Base-by-base conservation (phyloP, 495 filamentous ascomycete species). In the Hyaloscypha variabilis region DNA sequence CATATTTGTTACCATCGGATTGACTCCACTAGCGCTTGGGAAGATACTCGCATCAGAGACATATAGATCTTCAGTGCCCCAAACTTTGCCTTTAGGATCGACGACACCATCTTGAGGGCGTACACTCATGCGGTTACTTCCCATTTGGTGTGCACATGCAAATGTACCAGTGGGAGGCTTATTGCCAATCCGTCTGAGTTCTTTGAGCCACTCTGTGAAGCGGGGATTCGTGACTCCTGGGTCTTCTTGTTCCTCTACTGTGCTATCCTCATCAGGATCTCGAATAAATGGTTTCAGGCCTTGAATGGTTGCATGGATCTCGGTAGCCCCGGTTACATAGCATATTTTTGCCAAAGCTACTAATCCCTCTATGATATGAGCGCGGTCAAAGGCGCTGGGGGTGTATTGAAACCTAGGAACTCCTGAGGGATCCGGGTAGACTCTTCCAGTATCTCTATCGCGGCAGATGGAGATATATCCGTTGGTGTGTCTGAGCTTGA, bases 1-100 rank as follows among this genome's bases (percentile, higher is more conserved):
- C 93, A 97, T 95, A 62, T 83, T 89, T 52, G 93, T 96, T 36
- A 97, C 78, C 94, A 97, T 97, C 3, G 93, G 94, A 74, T 97
- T 97, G 13, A 96, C 93, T 6, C 94, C 94, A 68, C 89, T 93
- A 6, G 94, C 93, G 62, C 87, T 91, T 0, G 94, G 94, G 67
- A 97, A 93, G 0, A 97, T 87, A 68, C 92, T 96, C 29, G 92
- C 90, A 79, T 98, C 94, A 2, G 88, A 84, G 2, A 97, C 87
- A 71, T 89, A 95, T 68, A 97, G 64, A 0, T 86, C 88, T 54
- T 89, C 77, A 0, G 83, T 82, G 0, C 87, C 93, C 91, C 92
- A 96, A 3, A 95, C 91, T 68, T 81, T 83, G 1, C 93, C 92
- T 55, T 81, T 77, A 0, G 85, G 77, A 74, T 94, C 89, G 3